Evolutionary conservation across 2,329 filamentous ascomycete genomes (phyloP), one percentile per base, ranked within the genome.

Genomic region (Chaetothyriales sp.): DNA sequence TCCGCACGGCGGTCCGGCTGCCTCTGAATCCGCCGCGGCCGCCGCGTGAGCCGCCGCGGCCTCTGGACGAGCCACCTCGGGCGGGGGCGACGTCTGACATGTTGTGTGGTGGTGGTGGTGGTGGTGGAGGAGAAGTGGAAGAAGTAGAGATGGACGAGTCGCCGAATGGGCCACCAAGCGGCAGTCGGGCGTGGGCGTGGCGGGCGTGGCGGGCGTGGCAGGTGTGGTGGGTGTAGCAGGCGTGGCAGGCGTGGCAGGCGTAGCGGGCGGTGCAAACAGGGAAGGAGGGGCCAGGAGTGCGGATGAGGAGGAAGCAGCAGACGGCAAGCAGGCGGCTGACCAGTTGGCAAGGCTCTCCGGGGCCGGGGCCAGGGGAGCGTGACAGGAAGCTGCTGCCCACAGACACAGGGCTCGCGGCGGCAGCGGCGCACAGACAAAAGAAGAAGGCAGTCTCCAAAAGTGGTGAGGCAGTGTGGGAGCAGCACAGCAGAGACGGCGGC

Each of bases 21-120:
- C 89, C 89, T 70, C 90, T 85, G 71, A 83, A 79, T 69, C 88
- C 85, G 75, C 87, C 88, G 80, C 92, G 85, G 73, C 90, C 89
- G 33, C 57, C 57, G 54, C 57, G 52, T 43, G 57, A 60, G 25
- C 55, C 52, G 29, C 59, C 59, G 18, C 59, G 56, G 43, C 59
- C 59, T 57, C 59, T 53, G 19, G 46, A 28, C 9, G 18, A 18
- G 28, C 46, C 46, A 13, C 20, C 29, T 33, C 46, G 22, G 22
- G 46, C 46, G 10, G 46, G 28, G 20, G 19, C 9, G 10, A 33
- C 19, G 22, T 47, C 46, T 25, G 46, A 47, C 46, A 47, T 47
- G 10, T 40, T 47, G 28, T 29, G 46, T 25, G 28, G 46, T 47
- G n/a, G n/a, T n/a, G n/a, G n/a, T n/a, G n/a, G n/a, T n/a, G n/a